These are phyloP conservation scores for Podila minutissima DNA, from an alignment of 192 early-diverging fungal species.

Conservation along the genomic window DNA sequence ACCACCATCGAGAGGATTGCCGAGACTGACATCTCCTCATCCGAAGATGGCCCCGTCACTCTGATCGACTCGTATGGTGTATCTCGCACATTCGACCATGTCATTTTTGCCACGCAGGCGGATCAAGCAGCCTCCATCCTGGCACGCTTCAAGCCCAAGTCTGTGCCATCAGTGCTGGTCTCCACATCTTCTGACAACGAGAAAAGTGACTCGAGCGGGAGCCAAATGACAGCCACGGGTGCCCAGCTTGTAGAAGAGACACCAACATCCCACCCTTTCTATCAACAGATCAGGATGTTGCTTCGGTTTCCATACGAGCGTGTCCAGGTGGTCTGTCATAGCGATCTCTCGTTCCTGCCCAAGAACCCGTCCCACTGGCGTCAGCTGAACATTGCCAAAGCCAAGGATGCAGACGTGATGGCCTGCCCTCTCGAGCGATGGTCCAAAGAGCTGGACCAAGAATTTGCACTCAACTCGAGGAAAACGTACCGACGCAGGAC, in stretches of 20 bases:
- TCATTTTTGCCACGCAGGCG: constrained; percentile 53
- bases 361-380: constrained; percentile 49
- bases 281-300: constrained; percentile 49
- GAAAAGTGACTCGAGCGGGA: constrained; percentile 26
- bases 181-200: constrained; percentile 18
- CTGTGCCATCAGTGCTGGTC: constrained; percentile 16
- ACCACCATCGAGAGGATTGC: constrained; percentile 40
- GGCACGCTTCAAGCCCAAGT: constrained; percentile 22
- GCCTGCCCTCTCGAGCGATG: constrained; percentile 29
- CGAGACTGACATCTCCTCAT: constrained; percentile 1
- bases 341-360: constrained; percentile 55
- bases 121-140: constrained; percentile 42
- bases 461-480: not conserved
- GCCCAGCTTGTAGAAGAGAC: constrained; percentile 6
- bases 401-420: constrained; percentile 29
- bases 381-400: constrained; percentile 54
- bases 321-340: constrained; percentile 59
- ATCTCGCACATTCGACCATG: constrained; percentile 29
- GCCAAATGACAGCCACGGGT: constrained; percentile 22
- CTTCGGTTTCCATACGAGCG: constrained; percentile 56
- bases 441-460: not conserved
- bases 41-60: constrained; percentile 12
- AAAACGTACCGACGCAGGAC: not conserved
- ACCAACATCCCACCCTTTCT: constrained; percentile 26
- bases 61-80: constrained; percentile 34